phyloP scores from a whole-genome alignment of 352 stramenopile species.

The Pythium apleroticum region DNA sequence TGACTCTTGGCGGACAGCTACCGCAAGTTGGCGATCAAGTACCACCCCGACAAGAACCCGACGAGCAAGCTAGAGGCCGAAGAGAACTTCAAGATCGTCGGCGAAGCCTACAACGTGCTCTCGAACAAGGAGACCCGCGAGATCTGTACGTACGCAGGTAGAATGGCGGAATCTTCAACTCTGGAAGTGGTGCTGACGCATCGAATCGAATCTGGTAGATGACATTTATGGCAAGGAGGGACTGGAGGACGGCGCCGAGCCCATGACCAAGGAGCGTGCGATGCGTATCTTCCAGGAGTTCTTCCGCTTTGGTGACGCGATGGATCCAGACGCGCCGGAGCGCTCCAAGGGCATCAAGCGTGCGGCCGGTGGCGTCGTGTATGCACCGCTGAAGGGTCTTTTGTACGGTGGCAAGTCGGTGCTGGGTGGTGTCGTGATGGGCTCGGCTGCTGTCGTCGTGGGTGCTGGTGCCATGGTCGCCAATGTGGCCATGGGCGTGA shows the following conservation, averaged over 20 bases:
- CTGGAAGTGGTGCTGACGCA: constrained; percentile 12
- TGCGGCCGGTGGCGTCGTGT: constrained; percentile 74
- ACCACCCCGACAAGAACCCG: constrained; percentile 93
- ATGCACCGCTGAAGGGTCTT: constrained; percentile 78
- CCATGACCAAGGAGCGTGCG: constrained; percentile 82
- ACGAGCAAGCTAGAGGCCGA: constrained; percentile 80
- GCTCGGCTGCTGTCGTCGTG: constrained; percentile 72
- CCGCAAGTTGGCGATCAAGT: constrained; percentile 91
- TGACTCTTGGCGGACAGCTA: constrained; percentile 48
- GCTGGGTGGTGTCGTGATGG: constrained; percentile 81
- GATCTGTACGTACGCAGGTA: constrained; percentile 78
- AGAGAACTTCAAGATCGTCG: constrained; percentile 94
- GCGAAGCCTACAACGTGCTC: constrained; percentile 93
- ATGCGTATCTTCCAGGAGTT: constrained; percentile 88
- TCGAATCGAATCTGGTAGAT: constrained; percentile 43
- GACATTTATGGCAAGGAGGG: constrained; percentile 93
- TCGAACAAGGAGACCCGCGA: constrained; percentile 89
- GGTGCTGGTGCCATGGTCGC: constrained; percentile 79
- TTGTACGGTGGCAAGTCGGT: constrained; percentile 85
- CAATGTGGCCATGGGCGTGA: constrained; percentile 79
- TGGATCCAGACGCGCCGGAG: constrained; percentile 81
- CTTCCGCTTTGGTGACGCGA: constrained; percentile 81
- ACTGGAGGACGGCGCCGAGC: constrained; percentile 78
- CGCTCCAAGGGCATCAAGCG: constrained; percentile 77
- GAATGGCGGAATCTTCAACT: background rate